These are phyloP conservation scores for Calophaca sinica DNA, from an alignment of 306 rosid species.

Conservation along the genomic window DNA sequence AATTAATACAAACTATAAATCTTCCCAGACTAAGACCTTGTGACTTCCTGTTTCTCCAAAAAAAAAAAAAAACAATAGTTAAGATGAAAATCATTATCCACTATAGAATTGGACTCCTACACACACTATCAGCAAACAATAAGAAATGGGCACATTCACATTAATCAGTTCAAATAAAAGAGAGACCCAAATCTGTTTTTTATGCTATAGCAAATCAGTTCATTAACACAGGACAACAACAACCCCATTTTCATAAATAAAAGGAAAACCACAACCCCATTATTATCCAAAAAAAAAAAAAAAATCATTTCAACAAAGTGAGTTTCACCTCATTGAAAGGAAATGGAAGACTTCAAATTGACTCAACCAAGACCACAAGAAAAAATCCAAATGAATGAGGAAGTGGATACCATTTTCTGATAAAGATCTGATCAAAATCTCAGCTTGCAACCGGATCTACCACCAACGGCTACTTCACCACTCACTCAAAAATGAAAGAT, in stretches of 20 bases:
- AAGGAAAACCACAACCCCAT: constrained; percentile 43
- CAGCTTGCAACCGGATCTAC: constrained; percentile 62
- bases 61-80: no score
- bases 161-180: constrained; percentile 33
- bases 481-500: no score
- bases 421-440: constrained; percentile 42
- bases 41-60: no score
- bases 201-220: constrained; percentile 53
- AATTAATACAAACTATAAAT: no score
- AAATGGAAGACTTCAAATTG: constrained; percentile 37
- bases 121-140: constrained; percentile 1
- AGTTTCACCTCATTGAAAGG: neutral
- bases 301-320: constrained; percentile 7
- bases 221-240: neutral
- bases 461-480: constrained; percentile 47
- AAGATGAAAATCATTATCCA: neutral
- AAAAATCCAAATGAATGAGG: constrained; percentile 19
- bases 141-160: constrained; percentile 27
- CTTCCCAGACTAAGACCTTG: no score
- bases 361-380: constrained; percentile 34
- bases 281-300: neutral
- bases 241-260: constrained; percentile 22
- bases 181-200: constrained; percentile 32
- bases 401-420: constrained; percentile 68
- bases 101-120: constrained; percentile 16